Percentiles rank a stretch among this genome's conserved stretches.
Conservation (phyloP, 768 basidiomycete species). For the Myochromella boudieri region DNA sequence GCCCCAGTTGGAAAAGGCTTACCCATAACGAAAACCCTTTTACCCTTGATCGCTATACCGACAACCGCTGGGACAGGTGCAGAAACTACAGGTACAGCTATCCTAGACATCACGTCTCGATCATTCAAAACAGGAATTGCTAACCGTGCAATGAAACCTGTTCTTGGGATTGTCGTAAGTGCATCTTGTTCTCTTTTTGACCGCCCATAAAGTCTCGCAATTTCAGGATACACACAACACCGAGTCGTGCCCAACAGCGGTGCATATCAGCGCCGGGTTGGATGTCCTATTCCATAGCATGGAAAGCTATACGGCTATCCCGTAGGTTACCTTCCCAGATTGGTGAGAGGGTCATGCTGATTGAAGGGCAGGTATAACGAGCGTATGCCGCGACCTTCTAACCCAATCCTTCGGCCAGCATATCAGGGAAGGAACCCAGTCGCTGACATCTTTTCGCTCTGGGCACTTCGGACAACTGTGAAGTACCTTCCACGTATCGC, state of each 20-base stretch:
- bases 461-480: conserved; percentile 89
- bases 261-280: conserved; percentile 92
- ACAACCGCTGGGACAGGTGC: conserved; percentile 85
- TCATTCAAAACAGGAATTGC: conserved; percentile 98
- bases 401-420: conserved; percentile 88
- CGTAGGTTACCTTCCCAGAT: conserved; percentile 56
- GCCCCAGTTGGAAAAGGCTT: conserved; percentile 93
- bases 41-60: conserved; percentile 83
- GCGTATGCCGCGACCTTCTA: conserved; percentile 83
- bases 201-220: neutral
- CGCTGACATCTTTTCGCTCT: conserved; percentile 93
- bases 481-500: conserved; percentile 87
- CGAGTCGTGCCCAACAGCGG: conserved; percentile 84
- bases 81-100: conserved; percentile 94
- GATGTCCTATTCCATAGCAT: conserved; percentile 96
- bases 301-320: conserved; percentile 93
- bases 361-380: conserved; percentile 69
- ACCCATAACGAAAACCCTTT: conserved; percentile 70
- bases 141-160: conserved; percentile 86
- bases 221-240: conserved; percentile 83
- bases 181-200: neutral
- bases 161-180: conserved; percentile 72
- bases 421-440: conserved; percentile 95
- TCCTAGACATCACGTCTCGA: conserved; percentile 88
- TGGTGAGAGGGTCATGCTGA: too few species aligned